Evolutionary conservation across 805 yeast genomes (phyloP).

Genomic region (Yamadazyma phyllophila): DNA sequence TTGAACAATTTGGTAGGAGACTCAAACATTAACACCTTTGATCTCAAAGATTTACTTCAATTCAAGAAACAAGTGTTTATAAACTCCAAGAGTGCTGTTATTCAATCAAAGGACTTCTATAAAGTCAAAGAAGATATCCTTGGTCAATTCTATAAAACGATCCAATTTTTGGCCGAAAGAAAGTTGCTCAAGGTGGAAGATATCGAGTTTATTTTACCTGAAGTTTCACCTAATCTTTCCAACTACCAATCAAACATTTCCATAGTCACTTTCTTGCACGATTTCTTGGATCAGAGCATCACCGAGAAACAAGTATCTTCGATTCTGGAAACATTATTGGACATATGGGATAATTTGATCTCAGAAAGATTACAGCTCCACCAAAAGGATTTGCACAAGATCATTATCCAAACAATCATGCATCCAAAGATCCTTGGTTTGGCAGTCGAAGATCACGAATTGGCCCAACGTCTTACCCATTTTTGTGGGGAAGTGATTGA

Average conservation of each 20-base stretch:
- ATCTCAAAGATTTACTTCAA: constrained; percentile 16
- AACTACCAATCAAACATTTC: constrained; percentile 26
- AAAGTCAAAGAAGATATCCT: constrained; percentile 41
- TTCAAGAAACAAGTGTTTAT: constrained; percentile 19
- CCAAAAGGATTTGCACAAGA: constrained; percentile 62
- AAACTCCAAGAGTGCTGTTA: constrained; percentile 14
- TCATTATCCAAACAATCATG: constrained; percentile 51
- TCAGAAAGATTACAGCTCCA: constrained; percentile 60
- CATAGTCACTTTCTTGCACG: constrained; percentile 19
- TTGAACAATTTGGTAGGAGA: constrained; percentile 22
- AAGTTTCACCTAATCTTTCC: constrained; percentile 10
- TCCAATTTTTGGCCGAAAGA: constrained; percentile 5
- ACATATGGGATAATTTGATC: constrained; percentile 58
- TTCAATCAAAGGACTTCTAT: constrained; percentile 30
- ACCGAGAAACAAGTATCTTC: constrained; percentile 7
- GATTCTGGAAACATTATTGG: constrained; percentile 33
- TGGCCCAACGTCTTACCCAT: constrained; percentile 24
- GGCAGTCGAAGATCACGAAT: constrained; percentile 28
- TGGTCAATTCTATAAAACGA: constrained; percentile 20
- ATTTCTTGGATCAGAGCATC: constrained; percentile 13
- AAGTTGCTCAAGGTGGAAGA: constrained; percentile 1
- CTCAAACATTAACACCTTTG: constrained; percentile 2
- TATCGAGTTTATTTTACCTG: constrained; percentile 2
- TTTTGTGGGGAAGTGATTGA: constrained; percentile 46
- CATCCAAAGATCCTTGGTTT: constrained; percentile 37